Conservation (phyloP, 179 eudicot species). For the Camellia oleifera region DNA sequence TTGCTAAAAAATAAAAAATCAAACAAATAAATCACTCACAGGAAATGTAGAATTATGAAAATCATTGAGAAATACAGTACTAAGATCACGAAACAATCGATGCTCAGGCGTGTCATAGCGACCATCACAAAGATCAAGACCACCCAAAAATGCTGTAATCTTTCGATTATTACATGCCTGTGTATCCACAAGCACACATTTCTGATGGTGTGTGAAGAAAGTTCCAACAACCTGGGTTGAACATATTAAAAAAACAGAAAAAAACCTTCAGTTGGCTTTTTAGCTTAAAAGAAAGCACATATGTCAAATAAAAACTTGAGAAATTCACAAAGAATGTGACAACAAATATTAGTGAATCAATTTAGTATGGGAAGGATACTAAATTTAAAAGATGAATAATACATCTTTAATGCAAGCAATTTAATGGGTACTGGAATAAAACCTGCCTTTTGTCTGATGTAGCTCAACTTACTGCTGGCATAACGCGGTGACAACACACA, state of each 20-base stretch:
- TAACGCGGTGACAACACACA: conserved; percentile 92
- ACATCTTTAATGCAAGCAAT: not conserved
- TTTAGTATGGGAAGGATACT: not conserved
- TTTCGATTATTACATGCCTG: conserved; percentile 73
- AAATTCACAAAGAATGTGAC: not conserved
- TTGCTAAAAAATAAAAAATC: not conserved
- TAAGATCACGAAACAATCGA: conserved; percentile 69
- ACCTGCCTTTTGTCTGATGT: conserved; percentile 85
- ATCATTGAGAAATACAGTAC: conserved; percentile 71
- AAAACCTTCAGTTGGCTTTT: not conserved
- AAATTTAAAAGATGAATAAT: not conserved
- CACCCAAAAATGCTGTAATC: conserved; percentile 83
- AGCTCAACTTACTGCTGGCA: conserved; percentile 92
- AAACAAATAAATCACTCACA: conserved; percentile 44
- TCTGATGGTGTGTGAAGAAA: conserved; percentile 90
- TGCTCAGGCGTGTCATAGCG: conserved; percentile 96
- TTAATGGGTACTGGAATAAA: conserved; percentile 1
- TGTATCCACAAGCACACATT: conserved; percentile 89
- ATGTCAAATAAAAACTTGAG: not conserved
- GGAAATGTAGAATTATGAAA: conserved; percentile 76
- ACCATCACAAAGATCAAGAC: conserved; percentile 93
- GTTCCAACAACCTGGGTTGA: conserved; percentile 76
- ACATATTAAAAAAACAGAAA: not conserved
- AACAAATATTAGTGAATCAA: not conserved
- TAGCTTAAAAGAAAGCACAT: conserved; percentile 5